Percentiles rank a stretch among this genome's conserved stretches.
phyloP scores from a whole-genome alignment of 1,284 basidiomycete genomes.

The Cutaneotrichosporon sp. region DNA sequence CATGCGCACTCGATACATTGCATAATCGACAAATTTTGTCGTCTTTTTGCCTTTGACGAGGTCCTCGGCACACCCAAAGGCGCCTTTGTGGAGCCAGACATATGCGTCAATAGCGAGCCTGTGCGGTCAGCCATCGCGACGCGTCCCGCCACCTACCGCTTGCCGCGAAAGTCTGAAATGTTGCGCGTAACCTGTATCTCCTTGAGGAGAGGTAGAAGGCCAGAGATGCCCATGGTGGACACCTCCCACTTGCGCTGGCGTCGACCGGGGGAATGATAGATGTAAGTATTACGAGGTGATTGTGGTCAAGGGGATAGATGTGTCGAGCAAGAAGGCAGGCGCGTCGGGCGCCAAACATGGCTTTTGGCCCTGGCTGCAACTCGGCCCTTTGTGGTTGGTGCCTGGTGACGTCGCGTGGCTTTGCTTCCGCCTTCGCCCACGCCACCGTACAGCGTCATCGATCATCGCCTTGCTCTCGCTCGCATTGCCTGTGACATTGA shows the following conservation, averaged over 20 bases:
- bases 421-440: slow-evolving; percentile 2
- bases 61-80: slow-evolving; percentile 86
- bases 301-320: not conserved
- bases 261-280: not conserved
- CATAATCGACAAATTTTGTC: slow-evolving; percentile 89
- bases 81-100: slow-evolving; percentile 95
- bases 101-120: slow-evolving; percentile 53
- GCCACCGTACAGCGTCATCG: slow-evolving; percentile 4
- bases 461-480: not conserved
- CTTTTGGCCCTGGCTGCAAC: slow-evolving; percentile 1
- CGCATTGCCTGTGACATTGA: not conserved
- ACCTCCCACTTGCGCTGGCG: not conserved
- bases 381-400: not conserved
- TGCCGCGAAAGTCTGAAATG: slow-evolving; percentile 72
- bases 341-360: slow-evolving; percentile 10
- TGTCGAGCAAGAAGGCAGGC: slow-evolving; percentile 10
- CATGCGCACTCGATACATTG: slow-evolving; percentile 85
- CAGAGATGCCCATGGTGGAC: slow-evolving; percentile 76
- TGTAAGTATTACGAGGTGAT: not conserved
- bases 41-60: slow-evolving; percentile 78
- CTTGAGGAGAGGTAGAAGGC: slow-evolving; percentile 87
- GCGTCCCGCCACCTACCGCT: slow-evolving; percentile 51
- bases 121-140: slow-evolving; percentile 1
- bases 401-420: not conserved
- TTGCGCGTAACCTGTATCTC: slow-evolving; percentile 74